Evolutionary conservation across 2,329 filamentous ascomycete species (phyloP), one percentile per base, ranked within the genome.

Genomic region (Alternaria triticina): DNA sequence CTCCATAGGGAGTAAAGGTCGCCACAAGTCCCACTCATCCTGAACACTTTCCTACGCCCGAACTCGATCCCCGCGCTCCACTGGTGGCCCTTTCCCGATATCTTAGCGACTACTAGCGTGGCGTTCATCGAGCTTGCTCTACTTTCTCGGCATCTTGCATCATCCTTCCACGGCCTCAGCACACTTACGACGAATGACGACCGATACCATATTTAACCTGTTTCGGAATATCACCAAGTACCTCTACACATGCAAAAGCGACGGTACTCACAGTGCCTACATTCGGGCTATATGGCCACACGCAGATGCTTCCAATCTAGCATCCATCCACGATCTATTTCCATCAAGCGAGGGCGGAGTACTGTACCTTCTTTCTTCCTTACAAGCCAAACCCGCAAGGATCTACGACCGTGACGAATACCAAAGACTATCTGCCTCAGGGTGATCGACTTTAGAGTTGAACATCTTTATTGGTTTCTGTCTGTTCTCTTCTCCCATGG

Each of bases 341-440:
- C 68, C 62, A 63, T 57, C 52, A 54, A 62, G 57, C 59, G 57
- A 59, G 62, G 73, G 72, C 65, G 69, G 74, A 68, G 59, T 58
- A 68, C 61, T 74, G 62, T 64, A 65, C 28, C 56, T 64, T 70
- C 52, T 58, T 62, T 62, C 68, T 66, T 76, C 71, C 72, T 71
- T 58, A 70, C 63, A 69, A 67, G 59, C 52, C 67, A 62, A 59
- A 59, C 64, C 71, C 73, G 70, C 69, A 70, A 76, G 74, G 69
- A 74, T 68, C 62, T 59, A 78, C 70, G 76, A 78, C 73, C 70
- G 75, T 76, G 63, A 78, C 70, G 77, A 79, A 70, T 67, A 77
- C 67, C 74, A 71, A 79, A 79, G 75, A 79, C 74, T 77, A 78
- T 78, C 67, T 70, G 70, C 77, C 77, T 74, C 75, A 79, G 72